Base-by-base conservation (phyloP, 495 filamentous ascomycete species). In the Penicillium alfredii region DNA sequence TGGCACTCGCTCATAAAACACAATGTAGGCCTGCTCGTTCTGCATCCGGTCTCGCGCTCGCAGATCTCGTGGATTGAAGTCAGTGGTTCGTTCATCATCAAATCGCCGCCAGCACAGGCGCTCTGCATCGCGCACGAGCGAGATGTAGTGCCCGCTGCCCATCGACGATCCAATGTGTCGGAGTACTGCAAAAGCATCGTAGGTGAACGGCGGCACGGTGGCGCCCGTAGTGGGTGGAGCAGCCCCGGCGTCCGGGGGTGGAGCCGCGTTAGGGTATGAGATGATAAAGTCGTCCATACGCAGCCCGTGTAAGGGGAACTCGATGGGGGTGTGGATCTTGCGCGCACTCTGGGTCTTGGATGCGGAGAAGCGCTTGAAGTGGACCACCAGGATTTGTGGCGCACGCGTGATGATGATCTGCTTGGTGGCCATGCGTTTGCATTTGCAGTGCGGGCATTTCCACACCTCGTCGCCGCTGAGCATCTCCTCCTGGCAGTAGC, bases 391-490 rank as follows among this genome's bases (percentile, higher is more conserved):
- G 45, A 80, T 76, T 32, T 82, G 72, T 0, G 82, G 82, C 1
- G 81, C 77, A 6, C 82, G 74, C 11, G 81, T 85, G 42, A 87
- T 77, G 21, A 80, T 82, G 39, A 87, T 80, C 40, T 80, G 77
- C 42, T 85, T 86, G 8, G 72, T 84, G 8, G 82, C 82, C 42
- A 81, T 79, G 8, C 80, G 70, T 35, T 75, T 68, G 34, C 69
- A 69, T 40, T 84, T 82, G 68, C 82, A 87, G 35, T 73, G 62
- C 10, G 81, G 78, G 38, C 82, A 87, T 42, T 78, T 73, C 81
- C 82, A 86, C 4, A 76, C 70, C 33, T 85, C 79, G 24, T 81
- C 80, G n/a, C 72, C 71, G 26, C 69, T 71, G 20, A 87, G 64
- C 47, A 66, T 71, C 51, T 87, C 82, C 45, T 83, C 75, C 32